Conservation (phyloP, 1,284 basidiomycete genomes). For the Heterobasidion annosum region DNA sequence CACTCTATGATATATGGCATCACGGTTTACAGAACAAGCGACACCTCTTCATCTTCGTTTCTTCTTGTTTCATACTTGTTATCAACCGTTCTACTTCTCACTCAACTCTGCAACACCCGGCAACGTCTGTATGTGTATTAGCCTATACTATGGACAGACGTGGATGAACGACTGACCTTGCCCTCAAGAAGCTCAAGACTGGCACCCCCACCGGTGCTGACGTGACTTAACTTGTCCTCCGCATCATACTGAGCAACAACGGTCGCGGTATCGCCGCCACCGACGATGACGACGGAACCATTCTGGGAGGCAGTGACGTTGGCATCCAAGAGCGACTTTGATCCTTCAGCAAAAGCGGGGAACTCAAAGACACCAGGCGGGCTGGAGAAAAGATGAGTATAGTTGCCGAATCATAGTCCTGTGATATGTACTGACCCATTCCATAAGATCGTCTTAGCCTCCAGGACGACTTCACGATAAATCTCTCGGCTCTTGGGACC, state of each 20-base stretch:
- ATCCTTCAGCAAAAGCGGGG: slow-evolving; percentile 83
- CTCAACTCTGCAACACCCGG: slow-evolving; percentile 83
- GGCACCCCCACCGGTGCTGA: slow-evolving; percentile 95
- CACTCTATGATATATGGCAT: too few relatives aligned
- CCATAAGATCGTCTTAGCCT: slow-evolving; percentile 97
- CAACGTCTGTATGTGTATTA: slow-evolving; percentile 40
- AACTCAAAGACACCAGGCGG: slow-evolving; percentile 99
- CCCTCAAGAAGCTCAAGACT: slow-evolving; percentile 94
- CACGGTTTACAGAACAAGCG: too few relatives aligned
- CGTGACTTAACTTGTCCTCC: slow-evolving; percentile 91
- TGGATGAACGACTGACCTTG: slow-evolving; percentile 55
- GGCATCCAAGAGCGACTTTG: slow-evolving; percentile 80
- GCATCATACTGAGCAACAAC: slow-evolving; percentile 76
- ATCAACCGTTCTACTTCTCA: slow-evolving; percentile 33
- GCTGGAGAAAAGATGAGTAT: slow-evolving; percentile 24
- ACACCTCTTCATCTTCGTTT: too few relatives aligned
- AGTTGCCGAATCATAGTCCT: not conserved
- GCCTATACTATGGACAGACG: slow-evolving; percentile 1
- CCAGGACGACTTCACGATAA: slow-evolving; percentile 75
- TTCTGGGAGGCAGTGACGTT: slow-evolving; percentile 82
- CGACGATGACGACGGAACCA: slow-evolving; percentile 90
- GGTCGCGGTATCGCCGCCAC: slow-evolving; percentile 91
- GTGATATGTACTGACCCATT: slow-evolving; percentile 59
- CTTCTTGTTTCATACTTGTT: too few relatives aligned
- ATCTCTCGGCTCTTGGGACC: slow-evolving; percentile 78